Percentiles rank a stretch among this genome's conserved stretches.
These are phyloP conservation scores for Grosmannia serpens DNA, from an alignment of 2,329 filamentous ascomycete genomes.

Conservation along the genomic window DNA sequence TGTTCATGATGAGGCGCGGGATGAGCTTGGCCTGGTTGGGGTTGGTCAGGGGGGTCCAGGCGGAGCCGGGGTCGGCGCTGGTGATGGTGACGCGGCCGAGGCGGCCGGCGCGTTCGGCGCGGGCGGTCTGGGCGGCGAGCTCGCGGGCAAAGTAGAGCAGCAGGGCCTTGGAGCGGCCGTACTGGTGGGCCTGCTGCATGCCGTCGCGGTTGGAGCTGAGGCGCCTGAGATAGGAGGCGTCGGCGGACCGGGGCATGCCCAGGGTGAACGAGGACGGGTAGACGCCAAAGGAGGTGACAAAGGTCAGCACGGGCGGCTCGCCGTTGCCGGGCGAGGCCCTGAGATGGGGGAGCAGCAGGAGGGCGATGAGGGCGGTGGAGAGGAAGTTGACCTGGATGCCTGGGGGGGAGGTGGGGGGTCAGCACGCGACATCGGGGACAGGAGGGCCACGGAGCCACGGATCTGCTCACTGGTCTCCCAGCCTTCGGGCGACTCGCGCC, in stretches of 20 bases:
- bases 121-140: constrained; percentile 18
- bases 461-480: constrained; percentile 20
- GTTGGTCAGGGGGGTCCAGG: constrained; percentile 25
- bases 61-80: constrained; percentile 26
- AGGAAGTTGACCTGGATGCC: constrained; percentile 25
- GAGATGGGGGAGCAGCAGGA: constrained; percentile 22
- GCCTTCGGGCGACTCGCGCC: constrained; percentile 24
- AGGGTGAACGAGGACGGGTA: constrained; percentile 27
- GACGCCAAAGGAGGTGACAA: constrained; percentile 26
- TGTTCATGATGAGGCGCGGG: constrained; percentile 25
- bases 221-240: constrained; percentile 22
- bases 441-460: too few relatives aligned
- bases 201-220: constrained; percentile 25
- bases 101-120: constrained; percentile 8
- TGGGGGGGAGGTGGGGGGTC: too few relatives aligned
- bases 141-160: constrained; percentile 26
- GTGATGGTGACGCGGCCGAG: constrained; percentile 22
- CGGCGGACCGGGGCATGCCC: constrained; percentile 16
- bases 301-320: constrained; percentile 24
- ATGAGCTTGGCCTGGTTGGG: constrained; percentile 24
- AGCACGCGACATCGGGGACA: too few relatives aligned
- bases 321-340: constrained; percentile 15
- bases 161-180: constrained; percentile 25
- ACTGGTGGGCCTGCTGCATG: constrained; percentile 24
- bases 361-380: constrained; percentile 21